Conservation (phyloP, 495 filamentous ascomycete species). For the Geoglossum glabrum region DNA sequence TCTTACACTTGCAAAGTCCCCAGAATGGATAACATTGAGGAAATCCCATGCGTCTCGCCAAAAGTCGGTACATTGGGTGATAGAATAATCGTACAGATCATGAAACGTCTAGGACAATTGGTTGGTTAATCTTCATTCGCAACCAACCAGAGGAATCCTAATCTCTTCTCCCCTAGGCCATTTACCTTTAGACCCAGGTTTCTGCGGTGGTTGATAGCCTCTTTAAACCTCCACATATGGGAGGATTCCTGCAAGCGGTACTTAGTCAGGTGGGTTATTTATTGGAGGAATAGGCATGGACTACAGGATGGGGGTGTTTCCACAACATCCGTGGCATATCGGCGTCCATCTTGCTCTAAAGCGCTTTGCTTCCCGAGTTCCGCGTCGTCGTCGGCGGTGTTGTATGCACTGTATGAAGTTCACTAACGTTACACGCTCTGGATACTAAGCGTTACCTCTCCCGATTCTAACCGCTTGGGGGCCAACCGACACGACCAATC, state of each 20-base stretch:
- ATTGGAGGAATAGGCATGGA: background rate
- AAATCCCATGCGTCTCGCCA: slow-evolving; percentile 42
- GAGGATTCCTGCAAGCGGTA: slow-evolving; percentile 19
- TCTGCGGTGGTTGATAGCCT: slow-evolving; percentile 25
- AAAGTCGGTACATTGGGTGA: slow-evolving; percentile 39
- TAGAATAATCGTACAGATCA: slow-evolving; percentile 44
- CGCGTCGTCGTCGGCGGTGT: background rate
- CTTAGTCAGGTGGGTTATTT: background rate
- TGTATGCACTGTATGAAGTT: too few species aligned
- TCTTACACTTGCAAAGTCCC: slow-evolving; percentile 26
- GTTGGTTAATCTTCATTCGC: background rate
- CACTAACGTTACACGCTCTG: too few species aligned
- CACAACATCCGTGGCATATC: slow-evolving; percentile 30
- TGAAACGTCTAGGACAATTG: slow-evolving; percentile 29
- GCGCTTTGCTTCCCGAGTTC: background rate
- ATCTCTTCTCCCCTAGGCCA: background rate
- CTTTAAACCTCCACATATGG: slow-evolving; percentile 30
- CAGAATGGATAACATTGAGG: slow-evolving; percentile 37
- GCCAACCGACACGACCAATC: too few species aligned
- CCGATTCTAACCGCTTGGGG: too few species aligned
- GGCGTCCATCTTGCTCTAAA: background rate
- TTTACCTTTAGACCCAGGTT: slow-evolving; percentile 23
- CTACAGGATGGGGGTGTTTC: slow-evolving; percentile 30
- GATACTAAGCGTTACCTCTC: too few species aligned
- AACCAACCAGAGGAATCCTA: background rate